These are phyloP conservation scores for Cryptococcus floricola DNA, from an alignment of 1,284 basidiomycete species.

Conservation along the genomic window DNA sequence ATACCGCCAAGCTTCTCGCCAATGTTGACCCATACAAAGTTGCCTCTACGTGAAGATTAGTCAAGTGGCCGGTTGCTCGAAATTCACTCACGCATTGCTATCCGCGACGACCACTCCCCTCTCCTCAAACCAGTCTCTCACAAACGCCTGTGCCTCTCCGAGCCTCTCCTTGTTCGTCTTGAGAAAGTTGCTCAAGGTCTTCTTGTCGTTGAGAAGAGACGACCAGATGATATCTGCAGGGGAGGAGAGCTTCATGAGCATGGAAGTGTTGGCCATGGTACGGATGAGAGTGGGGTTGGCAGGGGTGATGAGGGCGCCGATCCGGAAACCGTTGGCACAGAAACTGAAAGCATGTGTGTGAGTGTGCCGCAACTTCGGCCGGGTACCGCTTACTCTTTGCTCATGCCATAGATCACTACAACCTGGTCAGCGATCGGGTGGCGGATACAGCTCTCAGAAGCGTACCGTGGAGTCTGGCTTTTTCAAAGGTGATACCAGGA, in stretches of 20 bases:
- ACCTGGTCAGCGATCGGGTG: conserved; percentile 1
- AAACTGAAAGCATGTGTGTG: conserved; percentile 32
- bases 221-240: conserved; percentile 47
- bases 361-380: neutral
- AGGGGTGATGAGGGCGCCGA: conserved; percentile 49
- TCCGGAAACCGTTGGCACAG: conserved; percentile 50
- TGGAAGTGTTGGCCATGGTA: conserved; percentile 43
- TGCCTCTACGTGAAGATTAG: conserved; percentile 22
- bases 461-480: conserved; percentile 46
- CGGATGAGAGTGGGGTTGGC: conserved; percentile 48
- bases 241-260: conserved; percentile 47
- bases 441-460: neutral
- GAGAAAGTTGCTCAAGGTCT: conserved; percentile 32
- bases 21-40: conserved; percentile 47
- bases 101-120: conserved; percentile 40
- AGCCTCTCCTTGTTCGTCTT: conserved; percentile 34
- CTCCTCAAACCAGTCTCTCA: conserved; percentile 39
- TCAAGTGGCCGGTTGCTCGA: neutral
- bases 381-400: conserved; percentile 42
- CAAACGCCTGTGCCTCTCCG: conserved; percentile 36
- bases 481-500: conserved; percentile 38
- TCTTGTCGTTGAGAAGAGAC: conserved; percentile 29
- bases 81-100: conserved; percentile 36
- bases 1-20: conserved; percentile 34
- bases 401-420: conserved; percentile 46